Conservation (phyloP, 345 rosid species). For the Sonneratia alba region DNA sequence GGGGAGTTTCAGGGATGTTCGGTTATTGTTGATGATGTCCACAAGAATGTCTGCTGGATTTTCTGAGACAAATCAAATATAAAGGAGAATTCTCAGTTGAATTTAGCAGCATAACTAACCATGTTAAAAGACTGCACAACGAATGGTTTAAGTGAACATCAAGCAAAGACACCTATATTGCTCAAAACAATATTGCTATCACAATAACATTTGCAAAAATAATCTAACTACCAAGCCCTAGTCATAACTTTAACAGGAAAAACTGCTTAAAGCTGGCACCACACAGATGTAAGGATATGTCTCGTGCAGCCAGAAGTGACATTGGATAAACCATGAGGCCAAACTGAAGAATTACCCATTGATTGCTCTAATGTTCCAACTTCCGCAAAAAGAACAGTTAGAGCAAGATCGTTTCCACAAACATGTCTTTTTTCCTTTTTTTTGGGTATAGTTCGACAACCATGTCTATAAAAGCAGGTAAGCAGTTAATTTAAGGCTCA, state of each 20-base stretch:
- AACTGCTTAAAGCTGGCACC: neutral
- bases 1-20: slow-evolving; percentile 47
- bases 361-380: too few relatives aligned
- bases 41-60: slow-evolving; percentile 75
- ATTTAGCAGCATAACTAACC: neutral
- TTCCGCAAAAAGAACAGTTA: neutral
- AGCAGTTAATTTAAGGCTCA: neutral
- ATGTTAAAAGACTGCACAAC: neutral
- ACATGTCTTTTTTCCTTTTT: too few relatives aligned
- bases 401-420: neutral
- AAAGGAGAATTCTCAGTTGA: neutral
- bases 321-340: too few relatives aligned
- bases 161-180: neutral
- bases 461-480: neutral
- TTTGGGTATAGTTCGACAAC: neutral
- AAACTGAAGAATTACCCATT: too few relatives aligned
- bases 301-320: too few relatives aligned
- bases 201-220: neutral
- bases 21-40: slow-evolving; percentile 57
- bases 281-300: neutral
- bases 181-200: neutral
- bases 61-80: slow-evolving; percentile 24
- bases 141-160: neutral
- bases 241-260: neutral
- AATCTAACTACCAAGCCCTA: neutral